These are phyloP conservation scores for Gnetum montanum DNA, from an alignment of 75 land plant species.

Conservation along the genomic window DNA sequence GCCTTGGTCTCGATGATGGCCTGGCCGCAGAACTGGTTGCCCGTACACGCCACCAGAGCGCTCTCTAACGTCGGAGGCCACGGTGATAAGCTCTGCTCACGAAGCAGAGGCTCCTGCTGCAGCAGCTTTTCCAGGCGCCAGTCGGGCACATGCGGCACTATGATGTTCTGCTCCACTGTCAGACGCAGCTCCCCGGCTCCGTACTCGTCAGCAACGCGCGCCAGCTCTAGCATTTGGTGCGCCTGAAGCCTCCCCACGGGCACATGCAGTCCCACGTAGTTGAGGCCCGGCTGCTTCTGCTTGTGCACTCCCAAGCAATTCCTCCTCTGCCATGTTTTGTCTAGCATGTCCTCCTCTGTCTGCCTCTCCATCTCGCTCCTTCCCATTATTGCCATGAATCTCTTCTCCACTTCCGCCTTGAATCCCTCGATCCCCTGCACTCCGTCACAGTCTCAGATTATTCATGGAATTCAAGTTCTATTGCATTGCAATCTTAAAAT, in stretches of 20 bases:
- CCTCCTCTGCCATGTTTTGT: constrained; percentile 71
- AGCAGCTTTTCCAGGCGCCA: constrained; percentile 44
- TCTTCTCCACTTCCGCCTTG: constrained; percentile 72
- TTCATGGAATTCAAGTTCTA: neutral
- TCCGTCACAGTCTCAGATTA: neutral
- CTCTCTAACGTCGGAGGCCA: constrained; percentile 60
- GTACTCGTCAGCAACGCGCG: constrained; percentile 83
- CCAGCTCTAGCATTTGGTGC: constrained; percentile 83
- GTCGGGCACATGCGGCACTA: constrained; percentile 71
- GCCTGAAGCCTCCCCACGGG: constrained; percentile 96
- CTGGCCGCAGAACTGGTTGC: constrained; percentile 96
- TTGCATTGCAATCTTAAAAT: constrained; percentile 1
- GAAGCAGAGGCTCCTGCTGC: constrained; percentile 44
- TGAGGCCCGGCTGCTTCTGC: constrained; percentile 82
- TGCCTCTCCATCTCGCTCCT: constrained; percentile 36
- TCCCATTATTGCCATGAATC: too few relatives aligned
- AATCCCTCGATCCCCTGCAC: constrained; percentile 88
- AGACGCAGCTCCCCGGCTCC: constrained; percentile 86
- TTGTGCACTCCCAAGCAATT: constrained; percentile 83
- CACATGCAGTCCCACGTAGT: constrained; percentile 78
- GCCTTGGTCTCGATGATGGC: constrained; percentile 97
- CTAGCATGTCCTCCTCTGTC: constrained; percentile 56
- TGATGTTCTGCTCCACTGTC: constrained; percentile 93
- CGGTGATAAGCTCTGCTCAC: constrained; percentile 52
- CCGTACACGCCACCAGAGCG: constrained; percentile 88